Evolutionary conservation across 306 rosid genomes (phyloP), one percentile per base, ranked within the genome.

Genomic region (Trichosanthes cucumerina): DNA sequence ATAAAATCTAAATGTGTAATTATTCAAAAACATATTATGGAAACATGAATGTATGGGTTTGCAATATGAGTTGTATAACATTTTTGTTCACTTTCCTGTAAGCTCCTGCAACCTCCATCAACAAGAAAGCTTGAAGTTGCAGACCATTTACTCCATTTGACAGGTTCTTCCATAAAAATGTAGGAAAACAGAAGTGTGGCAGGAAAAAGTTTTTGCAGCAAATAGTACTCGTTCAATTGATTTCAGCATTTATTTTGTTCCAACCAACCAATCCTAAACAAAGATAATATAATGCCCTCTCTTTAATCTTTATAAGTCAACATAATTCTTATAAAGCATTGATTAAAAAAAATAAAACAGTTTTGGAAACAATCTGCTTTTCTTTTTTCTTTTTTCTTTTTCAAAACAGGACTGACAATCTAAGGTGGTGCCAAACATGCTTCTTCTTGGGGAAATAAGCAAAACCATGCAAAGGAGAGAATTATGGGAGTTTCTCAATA

Each of bases 201-300:
- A 66, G 73, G 38, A 70, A 31, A 15, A 65, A 34, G 24, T 18
- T 66, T 66, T 66, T 66, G 18, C 28, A 39, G 74, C 21, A 34
- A 36, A 43, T 43, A 44, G 56, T 70, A 70, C 76, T 68, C 36
- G 23, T 23, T 44, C 2, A 23, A 70, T 70, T 70, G 36, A 44
- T 70, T 70, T 70, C 56, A 66, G 49, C 73, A 70, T 70, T 70
- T 70, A 70, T 39, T 69, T 70, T 21, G 36, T 26, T 24, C 47
- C 76, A 41, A 41, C 76, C 76, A 70, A 66, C 74, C 31, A 66
- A 70, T 44, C 50, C 76, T 19, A 66, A 41, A 2, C 56, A 70
- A 23, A 46, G 4, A 44, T 43, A 70, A 66, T 38, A 16, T 7
- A 33, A 33, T 31, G 24, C 26, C 62, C 62, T n/a, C 31, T 21